Conservation (phyloP, 2,329 filamentous ascomycete species). For the Hymenoscyphus salicellus region DNA sequence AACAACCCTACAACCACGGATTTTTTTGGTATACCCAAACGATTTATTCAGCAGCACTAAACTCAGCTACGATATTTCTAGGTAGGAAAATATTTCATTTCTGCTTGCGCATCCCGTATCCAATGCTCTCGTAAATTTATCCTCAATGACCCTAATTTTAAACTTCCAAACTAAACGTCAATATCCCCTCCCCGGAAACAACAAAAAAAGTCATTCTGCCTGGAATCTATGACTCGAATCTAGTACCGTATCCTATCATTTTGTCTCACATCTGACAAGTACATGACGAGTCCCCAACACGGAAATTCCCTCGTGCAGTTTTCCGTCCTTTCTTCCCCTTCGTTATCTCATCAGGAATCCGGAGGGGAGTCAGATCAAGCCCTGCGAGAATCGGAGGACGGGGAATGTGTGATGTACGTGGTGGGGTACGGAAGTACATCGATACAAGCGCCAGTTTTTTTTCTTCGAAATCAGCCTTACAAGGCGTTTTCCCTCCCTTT, state of each 20-base stretch:
- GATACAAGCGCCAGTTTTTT: not conserved
- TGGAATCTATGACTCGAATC: not conserved
- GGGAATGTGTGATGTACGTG: not conserved
- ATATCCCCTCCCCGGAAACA: not conserved
- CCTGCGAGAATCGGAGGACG: not conserved
- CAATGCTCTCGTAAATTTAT: not conserved
- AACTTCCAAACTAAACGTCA: not conserved
- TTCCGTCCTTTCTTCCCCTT: not conserved
- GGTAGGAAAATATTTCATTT: not conserved
- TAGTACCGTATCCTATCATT: not conserved
- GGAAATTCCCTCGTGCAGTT: not conserved
- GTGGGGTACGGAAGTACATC: not conserved
- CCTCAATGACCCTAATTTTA: not conserved
- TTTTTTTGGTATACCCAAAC: too few relatives aligned
- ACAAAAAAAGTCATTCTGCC: not conserved
- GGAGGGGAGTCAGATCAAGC: not conserved
- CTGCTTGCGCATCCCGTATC: not conserved
- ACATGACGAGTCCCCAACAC: slow-evolving; percentile 6
- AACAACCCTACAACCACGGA: not conserved
- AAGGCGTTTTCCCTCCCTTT: not conserved
- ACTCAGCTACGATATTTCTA: not conserved
- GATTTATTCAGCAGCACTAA: not conserved
- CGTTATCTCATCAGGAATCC: not conserved
- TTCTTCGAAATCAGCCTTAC: slow-evolving; percentile 8
- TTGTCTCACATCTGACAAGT: slow-evolving; percentile 4